Percentiles rank a stretch among this genome's conserved stretches.
Evolutionary conservation across 768 basidiomycete species (phyloP).

Genomic region (Cyathus striatus): DNA sequence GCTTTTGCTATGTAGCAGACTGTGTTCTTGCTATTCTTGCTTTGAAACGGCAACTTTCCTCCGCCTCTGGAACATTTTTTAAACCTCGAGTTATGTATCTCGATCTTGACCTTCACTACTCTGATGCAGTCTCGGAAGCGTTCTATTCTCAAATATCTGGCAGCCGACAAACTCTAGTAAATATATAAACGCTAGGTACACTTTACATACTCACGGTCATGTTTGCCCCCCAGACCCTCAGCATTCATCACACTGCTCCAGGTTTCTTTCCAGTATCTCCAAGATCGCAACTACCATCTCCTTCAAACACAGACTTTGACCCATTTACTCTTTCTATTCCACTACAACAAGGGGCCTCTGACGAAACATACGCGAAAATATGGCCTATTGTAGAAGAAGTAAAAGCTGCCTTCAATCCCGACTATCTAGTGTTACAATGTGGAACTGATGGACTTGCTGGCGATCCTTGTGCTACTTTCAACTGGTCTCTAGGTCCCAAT

Average conservation of each 20-base stretch:
- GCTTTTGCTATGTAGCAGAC: slow-evolving; percentile 95
- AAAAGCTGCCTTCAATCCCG: slow-evolving; percentile 59
- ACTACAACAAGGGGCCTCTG: slow-evolving; percentile 65
- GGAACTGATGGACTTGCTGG: slow-evolving; percentile 85
- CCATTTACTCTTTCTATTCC: slow-evolving; percentile 80
- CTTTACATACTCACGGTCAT: neutral
- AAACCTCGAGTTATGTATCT: slow-evolving; percentile 80
- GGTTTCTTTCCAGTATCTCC: slow-evolving; percentile 79
- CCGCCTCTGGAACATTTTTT: neutral
- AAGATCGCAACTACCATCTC: slow-evolving; percentile 39
- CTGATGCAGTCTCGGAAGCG: slow-evolving; percentile 81
- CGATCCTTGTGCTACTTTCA: slow-evolving; percentile 73
- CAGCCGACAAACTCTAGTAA: slow-evolving; percentile 44
- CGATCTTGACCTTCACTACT: slow-evolving; percentile 90
- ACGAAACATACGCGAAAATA: slow-evolving; percentile 53
- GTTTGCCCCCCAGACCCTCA: slow-evolving; percentile 52
- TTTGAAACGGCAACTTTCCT: slow-evolving; percentile 39
- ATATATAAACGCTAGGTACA: neutral
- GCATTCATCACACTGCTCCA: slow-evolving; percentile 76
- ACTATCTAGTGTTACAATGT: slow-evolving; percentile 80
- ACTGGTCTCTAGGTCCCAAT: slow-evolving; percentile 55
- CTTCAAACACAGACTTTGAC: slow-evolving; percentile 33
- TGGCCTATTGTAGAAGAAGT: slow-evolving; percentile 64
- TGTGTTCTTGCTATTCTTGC: slow-evolving; percentile 76
- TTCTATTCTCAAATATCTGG: slow-evolving; percentile 42